Percentiles rank a stretch among this genome's conserved stretches.
phyloP scores from a whole-genome alignment of 306 rosid species.

The Cyclanthera cordifolia region DNA sequence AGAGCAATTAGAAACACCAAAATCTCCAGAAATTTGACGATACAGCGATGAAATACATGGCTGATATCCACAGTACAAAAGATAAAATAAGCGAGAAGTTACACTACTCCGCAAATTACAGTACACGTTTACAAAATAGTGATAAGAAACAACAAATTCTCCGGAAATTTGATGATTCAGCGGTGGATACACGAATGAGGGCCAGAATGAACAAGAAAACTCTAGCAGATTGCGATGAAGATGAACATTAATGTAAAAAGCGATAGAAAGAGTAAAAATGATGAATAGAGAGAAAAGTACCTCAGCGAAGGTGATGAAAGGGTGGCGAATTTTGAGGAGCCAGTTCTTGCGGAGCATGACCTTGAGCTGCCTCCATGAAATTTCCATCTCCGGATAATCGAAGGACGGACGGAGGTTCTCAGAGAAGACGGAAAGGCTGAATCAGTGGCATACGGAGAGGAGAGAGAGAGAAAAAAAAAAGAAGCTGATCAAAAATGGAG shows the following conservation, averaged over 20 bases:
- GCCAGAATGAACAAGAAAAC: background rate
- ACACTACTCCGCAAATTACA: too few relatives aligned
- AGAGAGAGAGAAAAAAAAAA: background rate
- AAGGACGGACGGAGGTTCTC: slow-evolving; percentile 2
- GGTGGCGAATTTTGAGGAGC: slow-evolving; percentile 94
- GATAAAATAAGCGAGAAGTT: too few relatives aligned
- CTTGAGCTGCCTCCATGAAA: slow-evolving; percentile 62
- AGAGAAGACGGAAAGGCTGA: slow-evolving; percentile 5
- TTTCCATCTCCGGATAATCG: slow-evolving; percentile 50
- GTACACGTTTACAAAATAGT: too few relatives aligned
- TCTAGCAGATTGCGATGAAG: background rate
- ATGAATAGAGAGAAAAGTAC: slow-evolving; percentile 18
- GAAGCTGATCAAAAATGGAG: background rate
- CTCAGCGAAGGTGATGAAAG: slow-evolving; percentile 70
- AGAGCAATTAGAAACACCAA: too few relatives aligned
- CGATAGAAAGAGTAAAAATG: background rate
- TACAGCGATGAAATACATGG: too few relatives aligned
- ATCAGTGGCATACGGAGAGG: background rate
- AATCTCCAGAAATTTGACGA: too few relatives aligned
- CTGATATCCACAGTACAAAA: too few relatives aligned
- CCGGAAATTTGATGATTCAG: too few relatives aligned
- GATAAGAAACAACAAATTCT: too few relatives aligned
- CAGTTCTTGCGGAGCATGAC: slow-evolving; percentile 86
- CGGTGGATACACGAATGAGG: background rate
- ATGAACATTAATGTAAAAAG: background rate